phyloP scores from a whole-genome alignment of 1,284 basidiomycete genomes.

The Tylopilus sp. region DNA sequence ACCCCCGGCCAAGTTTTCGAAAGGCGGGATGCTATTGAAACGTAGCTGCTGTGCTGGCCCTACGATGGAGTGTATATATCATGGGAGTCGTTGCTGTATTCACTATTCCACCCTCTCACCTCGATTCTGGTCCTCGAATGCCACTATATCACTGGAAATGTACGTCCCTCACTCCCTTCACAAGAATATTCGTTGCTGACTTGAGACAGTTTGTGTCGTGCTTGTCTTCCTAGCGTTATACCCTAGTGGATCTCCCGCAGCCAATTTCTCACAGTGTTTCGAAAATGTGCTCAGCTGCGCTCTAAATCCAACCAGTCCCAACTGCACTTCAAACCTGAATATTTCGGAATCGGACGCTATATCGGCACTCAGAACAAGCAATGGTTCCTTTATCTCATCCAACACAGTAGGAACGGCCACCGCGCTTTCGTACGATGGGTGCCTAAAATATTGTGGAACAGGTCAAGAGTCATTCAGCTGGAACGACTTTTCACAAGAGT shows the following conservation, averaged over 20 bases:
- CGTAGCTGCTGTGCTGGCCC: background rate
- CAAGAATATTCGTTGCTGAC: conserved; percentile 1
- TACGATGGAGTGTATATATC: background rate
- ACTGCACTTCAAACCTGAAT: conserved; percentile 15
- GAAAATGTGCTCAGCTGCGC: conserved; percentile 22
- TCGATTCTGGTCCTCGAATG: conserved; percentile 11
- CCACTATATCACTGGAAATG: conserved; percentile 14
- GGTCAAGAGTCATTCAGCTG: conserved; percentile 47
- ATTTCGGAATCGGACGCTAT: conserved; percentile 28
- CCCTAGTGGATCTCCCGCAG: conserved; percentile 6
- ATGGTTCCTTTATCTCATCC: background rate
- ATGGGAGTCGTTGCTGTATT: background rate
- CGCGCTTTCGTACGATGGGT: conserved; percentile 41
- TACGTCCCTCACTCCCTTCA: background rate
- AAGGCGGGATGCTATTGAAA: too few species aligned
- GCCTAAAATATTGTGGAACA: conserved; percentile 43
- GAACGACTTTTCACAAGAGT: conserved; percentile 52
- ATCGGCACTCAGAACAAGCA: conserved; percentile 26
- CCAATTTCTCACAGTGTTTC: conserved; percentile 24
- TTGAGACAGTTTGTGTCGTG: conserved; percentile 9
- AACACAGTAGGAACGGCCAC: conserved; percentile 3
- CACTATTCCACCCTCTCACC: background rate
- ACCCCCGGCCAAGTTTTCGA: too few species aligned
- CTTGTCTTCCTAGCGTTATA: conserved; percentile 8
- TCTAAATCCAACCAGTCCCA: background rate